These are phyloP conservation scores for Globisporangium emineosum DNA, from an alignment of 352 stramenopile species.

Conservation along the genomic window DNA sequence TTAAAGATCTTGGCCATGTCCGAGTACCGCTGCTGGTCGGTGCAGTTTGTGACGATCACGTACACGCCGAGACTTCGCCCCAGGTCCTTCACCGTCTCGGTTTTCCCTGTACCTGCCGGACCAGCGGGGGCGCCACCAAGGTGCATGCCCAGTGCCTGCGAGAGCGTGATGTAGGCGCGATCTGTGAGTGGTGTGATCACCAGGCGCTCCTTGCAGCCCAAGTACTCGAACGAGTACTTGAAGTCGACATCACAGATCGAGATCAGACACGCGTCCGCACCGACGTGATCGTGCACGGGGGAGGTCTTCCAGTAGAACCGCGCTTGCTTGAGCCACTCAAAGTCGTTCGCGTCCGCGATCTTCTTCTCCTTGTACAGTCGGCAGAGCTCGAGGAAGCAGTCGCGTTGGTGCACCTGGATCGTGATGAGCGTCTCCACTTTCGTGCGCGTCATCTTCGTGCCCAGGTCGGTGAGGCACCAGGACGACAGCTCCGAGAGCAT, in stretches of 20 bases:
- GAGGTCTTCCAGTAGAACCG: constrained; percentile 75
- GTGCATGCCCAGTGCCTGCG: constrained; percentile 86
- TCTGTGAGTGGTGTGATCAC: constrained; percentile 91
- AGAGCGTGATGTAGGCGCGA: constrained; percentile 89
- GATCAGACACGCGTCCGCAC: constrained; percentile 91
- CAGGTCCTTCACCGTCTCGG: constrained; percentile 90
- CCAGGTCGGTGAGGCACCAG: constrained; percentile 89
- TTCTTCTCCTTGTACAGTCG: constrained; percentile 81
- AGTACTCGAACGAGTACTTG: constrained; percentile 92
- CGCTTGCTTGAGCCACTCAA: constrained; percentile 83
- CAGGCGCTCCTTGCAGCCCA: constrained; percentile 89
- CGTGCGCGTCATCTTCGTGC: constrained; percentile 87
- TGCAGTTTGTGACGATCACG: constrained; percentile 93
- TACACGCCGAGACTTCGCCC: constrained; percentile 88
- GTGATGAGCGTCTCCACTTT: constrained; percentile 95
- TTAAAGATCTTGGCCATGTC: constrained; percentile 94
- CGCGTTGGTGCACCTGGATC: constrained; percentile 90
- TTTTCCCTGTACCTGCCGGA: constrained; percentile 90
- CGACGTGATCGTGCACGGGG: constrained; percentile 76
- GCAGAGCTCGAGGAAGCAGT: constrained; percentile 71
- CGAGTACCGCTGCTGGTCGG: constrained; percentile 87
- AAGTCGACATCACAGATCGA: constrained; percentile 92
- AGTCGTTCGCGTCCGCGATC: constrained; percentile 68
- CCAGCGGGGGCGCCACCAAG: constrained; percentile 84
- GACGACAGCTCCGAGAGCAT: constrained; percentile 88